Evolutionary conservation across 345 rosid genomes (phyloP), one percentile per base, ranked within the genome.

Genomic region (Stellera chamaejasme): DNA sequence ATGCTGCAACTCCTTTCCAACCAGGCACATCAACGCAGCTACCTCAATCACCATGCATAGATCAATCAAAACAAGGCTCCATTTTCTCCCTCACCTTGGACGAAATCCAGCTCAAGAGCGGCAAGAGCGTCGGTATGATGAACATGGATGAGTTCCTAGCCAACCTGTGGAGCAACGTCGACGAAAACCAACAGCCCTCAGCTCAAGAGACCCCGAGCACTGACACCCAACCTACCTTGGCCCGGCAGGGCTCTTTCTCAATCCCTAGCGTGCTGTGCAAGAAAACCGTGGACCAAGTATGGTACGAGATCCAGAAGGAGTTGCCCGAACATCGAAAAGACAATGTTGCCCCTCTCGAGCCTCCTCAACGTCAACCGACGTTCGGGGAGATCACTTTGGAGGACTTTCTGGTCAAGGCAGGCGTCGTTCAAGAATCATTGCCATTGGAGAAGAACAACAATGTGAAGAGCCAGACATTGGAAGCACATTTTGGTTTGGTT

Each of bases 141-240:
- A 88, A 80, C 79, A 88, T 91, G 95, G 96, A 91, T 58, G 95
- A 88, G 63, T 88, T 91, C 63, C 73, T 91, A 1, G 75, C 88
- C 11, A 88, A 74, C 64, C 48, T 91, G 43, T 91, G 95, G 98
- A 32, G 39, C 39, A 77, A 59, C 13, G 84, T 69, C 0, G 86
- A 82, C 2, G 92, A 85, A 0, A 74, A 70, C 32, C 81, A 64
- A 44, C 80, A 64, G 41, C 64, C 45, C 10, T 10, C 62, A 28
- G 41, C 77, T 1, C 64, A 54, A 9, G 32, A 74, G 4, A 50
- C 25, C 43, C 66, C 54, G 13, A 61, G 28, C 9, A 10, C 10
- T 10, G 45, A 7, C 3, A 68, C 15, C 48, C 75, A 46, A 25
- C 52, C 71, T 1, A 25, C 74, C 9, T 49, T 79, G 27, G 71